phyloP scores from a whole-genome alignment of 2,329 filamentous ascomycete genomes.

The Fusarium aywerte region DNA sequence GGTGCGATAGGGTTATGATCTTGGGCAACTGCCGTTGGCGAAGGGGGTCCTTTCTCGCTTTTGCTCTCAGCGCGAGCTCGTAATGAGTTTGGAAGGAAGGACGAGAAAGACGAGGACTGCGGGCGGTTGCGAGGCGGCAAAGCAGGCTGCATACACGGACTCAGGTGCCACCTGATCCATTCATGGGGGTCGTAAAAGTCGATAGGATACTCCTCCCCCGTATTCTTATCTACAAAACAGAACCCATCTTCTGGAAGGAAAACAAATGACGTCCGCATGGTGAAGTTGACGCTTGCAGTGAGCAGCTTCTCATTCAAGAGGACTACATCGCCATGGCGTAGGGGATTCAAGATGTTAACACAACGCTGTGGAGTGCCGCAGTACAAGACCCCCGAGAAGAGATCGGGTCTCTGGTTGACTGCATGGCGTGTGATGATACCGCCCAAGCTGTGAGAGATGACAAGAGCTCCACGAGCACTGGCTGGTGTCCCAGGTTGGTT shows the following conservation, averaged over 20 bases:
- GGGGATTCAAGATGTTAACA: slow-evolving; percentile 88
- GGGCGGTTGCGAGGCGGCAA: slow-evolving; percentile 66
- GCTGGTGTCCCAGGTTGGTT: slow-evolving; percentile 69
- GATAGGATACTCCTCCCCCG: slow-evolving; percentile 81
- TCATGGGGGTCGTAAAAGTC: slow-evolving; percentile 84
- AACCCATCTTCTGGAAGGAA: slow-evolving; percentile 87
- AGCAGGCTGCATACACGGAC: slow-evolving; percentile 77
- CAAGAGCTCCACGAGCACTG: slow-evolving; percentile 74
- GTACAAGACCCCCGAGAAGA: slow-evolving; percentile 88
- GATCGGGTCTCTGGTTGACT: slow-evolving; percentile 83
- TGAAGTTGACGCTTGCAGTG: slow-evolving; percentile 93
- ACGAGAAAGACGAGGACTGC: slow-evolving; percentile 58
- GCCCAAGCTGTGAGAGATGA: slow-evolving; percentile 88
- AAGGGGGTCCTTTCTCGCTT: slow-evolving; percentile 48
- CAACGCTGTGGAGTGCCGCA: slow-evolving; percentile 87
- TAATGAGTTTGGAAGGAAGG: slow-evolving; percentile 58
- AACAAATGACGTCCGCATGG: slow-evolving; percentile 84
- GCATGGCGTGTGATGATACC: slow-evolving; percentile 89
- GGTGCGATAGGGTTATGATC: slow-evolving; percentile 47
- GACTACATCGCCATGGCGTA: slow-evolving; percentile 93
- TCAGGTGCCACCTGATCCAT: slow-evolving; percentile 83
- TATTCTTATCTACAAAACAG: slow-evolving; percentile 87
- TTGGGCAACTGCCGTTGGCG: slow-evolving; percentile 48
- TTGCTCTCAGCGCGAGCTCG: slow-evolving; percentile 59
- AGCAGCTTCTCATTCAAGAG: slow-evolving; percentile 88